Evolutionary conservation across 192 early-diverging fungal genomes (phyloP).

Genomic region (Backusella mclennaniae): DNA sequence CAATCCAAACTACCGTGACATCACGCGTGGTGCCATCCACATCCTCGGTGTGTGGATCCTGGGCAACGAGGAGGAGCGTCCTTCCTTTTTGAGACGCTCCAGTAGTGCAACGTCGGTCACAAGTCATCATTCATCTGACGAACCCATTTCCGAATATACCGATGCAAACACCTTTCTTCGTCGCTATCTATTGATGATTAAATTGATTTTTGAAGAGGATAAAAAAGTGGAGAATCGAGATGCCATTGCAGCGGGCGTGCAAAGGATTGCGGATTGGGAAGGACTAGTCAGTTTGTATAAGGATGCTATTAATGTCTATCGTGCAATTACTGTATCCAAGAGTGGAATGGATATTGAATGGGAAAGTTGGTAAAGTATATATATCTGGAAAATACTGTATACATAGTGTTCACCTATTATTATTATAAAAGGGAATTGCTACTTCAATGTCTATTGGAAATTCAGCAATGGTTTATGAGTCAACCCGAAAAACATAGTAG

Average conservation of each 20-base stretch:
- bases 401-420: no score
- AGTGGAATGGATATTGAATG: conserved; percentile 53
- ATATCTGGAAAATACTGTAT: neutral
- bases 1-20: conserved; percentile 58
- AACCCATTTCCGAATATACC: conserved; percentile 22
- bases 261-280: conserved; percentile 39
- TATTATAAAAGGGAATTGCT: conserved; percentile 51
- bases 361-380: conserved; percentile 48
- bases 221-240: conserved; percentile 22
- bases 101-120: conserved; percentile 9
- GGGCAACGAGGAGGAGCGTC: conserved; percentile 69
- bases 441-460: conserved; percentile 56
- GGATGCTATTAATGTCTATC: conserved; percentile 66
- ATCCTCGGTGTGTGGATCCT: conserved; percentile 68
- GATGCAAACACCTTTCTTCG: conserved; percentile 62
- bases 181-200: conserved; percentile 66
- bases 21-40: conserved; percentile 61
- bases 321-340: conserved; percentile 50
- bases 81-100: conserved; percentile 54
- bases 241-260: neutral
- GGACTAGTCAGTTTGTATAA: conserved; percentile 56
- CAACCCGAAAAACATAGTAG: conserved; percentile 37
- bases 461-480: conserved; percentile 59
- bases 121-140: neutral
- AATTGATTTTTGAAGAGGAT: conserved; percentile 59